phyloP scores from a whole-genome alignment of 176 grass and related monocot genomes.

The Alopecurus myosuroides region DNA sequence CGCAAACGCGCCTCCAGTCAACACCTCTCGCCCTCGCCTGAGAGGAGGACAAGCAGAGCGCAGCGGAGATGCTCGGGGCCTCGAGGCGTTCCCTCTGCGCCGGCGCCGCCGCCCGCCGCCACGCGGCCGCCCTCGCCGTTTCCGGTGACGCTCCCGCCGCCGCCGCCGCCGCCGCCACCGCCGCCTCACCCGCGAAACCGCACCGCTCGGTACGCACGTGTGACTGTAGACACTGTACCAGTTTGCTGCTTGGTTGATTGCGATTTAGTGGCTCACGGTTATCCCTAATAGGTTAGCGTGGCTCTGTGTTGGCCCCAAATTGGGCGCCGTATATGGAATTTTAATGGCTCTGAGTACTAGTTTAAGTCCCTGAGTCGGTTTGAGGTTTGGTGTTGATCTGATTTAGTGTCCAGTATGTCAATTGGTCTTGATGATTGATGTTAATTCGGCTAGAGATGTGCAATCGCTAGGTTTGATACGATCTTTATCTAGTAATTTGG shows the following conservation, averaged over 20 bases:
- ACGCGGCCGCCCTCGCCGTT: conserved; percentile 4
- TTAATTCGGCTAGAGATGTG: background rate
- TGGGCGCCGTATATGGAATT: no score
- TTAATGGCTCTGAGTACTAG: no score
- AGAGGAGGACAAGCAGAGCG: background rate
- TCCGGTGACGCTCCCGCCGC: conserved; percentile 16
- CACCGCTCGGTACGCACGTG: conserved; percentile 9
- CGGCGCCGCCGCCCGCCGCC: conserved; percentile 30
- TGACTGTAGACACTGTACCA: background rate
- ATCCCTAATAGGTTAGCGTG: background rate
- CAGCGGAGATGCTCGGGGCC: conserved; percentile 60
- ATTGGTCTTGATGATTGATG: background rate
- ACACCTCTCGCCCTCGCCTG: background rate
- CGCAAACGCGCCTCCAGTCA: background rate
- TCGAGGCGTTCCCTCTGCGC: conserved; percentile 72
- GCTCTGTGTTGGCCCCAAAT: background rate
- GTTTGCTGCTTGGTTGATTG: background rate
- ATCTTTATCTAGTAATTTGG: background rate
- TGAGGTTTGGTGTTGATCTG: background rate
- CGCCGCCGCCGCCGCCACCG: background rate
- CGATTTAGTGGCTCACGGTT: background rate
- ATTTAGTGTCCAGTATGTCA: background rate
- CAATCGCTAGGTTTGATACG: background rate
- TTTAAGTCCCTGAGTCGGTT: background rate
- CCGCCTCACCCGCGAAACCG: background rate